phyloP scores from a whole-genome alignment of 2,329 filamentous ascomycete species.

The Fusarium sp. region DNA sequence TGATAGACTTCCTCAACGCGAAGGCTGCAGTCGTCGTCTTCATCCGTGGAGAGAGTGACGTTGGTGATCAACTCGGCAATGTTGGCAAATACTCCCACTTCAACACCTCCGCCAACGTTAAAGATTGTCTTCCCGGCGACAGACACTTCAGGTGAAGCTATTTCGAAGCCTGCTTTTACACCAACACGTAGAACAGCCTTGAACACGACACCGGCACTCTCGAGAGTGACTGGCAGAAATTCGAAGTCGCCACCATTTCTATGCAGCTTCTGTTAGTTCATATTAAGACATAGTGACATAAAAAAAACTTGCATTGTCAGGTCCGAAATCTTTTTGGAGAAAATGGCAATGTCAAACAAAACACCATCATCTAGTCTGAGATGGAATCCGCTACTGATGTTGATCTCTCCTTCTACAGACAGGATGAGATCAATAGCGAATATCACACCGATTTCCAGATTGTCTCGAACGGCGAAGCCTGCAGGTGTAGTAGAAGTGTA shows the following conservation, averaged over 20 bases:
- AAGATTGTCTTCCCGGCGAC: neutral
- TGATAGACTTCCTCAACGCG: constrained; percentile 55
- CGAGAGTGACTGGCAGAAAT: neutral
- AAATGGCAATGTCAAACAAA: neutral
- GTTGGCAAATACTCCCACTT: neutral
- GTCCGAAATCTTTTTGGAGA: neutral
- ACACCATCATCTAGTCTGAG: neutral
- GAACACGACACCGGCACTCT: neutral
- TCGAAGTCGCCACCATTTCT: neutral
- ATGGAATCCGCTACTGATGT: neutral
- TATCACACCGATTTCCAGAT: neutral
- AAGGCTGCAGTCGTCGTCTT: neutral
- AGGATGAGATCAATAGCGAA: neutral
- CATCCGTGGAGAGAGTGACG: neutral
- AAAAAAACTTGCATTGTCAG: neutral
- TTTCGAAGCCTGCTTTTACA: neutral
- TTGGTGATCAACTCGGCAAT: neutral
- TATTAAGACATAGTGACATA: rapidly evolving
- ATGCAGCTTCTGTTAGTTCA: neutral
- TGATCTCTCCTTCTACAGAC: neutral
- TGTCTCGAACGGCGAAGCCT: neutral
- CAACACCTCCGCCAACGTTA: neutral
- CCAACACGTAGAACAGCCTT: neutral
- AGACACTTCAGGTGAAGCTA: neutral
- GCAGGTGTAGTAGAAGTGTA: neutral